These are phyloP conservation scores for Chaetomium cochliodes DNA, from an alignment of 495 filamentous ascomycete genomes.

Conservation along the genomic window DNA sequence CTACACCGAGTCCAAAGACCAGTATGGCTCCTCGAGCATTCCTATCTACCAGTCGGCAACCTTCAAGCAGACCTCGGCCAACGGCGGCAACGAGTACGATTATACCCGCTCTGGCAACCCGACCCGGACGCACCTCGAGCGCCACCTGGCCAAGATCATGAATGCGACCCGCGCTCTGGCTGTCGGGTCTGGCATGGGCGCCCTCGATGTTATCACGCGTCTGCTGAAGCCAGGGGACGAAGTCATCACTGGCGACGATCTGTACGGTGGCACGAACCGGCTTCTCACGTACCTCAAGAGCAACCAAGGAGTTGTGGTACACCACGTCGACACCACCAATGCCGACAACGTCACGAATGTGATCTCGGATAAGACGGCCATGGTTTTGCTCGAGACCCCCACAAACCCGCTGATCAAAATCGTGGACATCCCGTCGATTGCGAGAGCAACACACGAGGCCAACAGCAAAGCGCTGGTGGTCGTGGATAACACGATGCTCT, in stretches of 20 bases:
- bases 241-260: constrained; percentile 92
- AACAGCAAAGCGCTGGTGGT: constrained; percentile 81
- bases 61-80: constrained; percentile 86
- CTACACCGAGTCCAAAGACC: constrained; percentile 90
- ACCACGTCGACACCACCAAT: constrained; percentile 91
- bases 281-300: constrained; percentile 87
- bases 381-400: constrained; percentile 95
- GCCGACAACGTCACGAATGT: constrained; percentile 65
- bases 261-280: constrained; percentile 95
- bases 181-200: constrained; percentile 95
- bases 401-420: constrained; percentile 99
- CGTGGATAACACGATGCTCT: constrained; percentile 99
- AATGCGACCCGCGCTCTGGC: constrained; percentile 84
- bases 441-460: constrained; percentile 68
- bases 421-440: constrained; percentile 80
- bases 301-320: constrained; percentile 84
- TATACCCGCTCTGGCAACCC: constrained; percentile 97
- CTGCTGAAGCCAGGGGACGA: constrained; percentile 91
- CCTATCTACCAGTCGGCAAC: constrained; percentile 98
- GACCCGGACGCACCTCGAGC: constrained; percentile 91
- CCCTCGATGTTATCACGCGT: constrained; percentile 94
- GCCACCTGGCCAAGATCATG: constrained; percentile 99
- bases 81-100: constrained; percentile 85
- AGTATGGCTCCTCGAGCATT: constrained; percentile 91
- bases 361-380: constrained; percentile 75